Base-by-base conservation (phyloP, 441 rosid genomes). In the Mallotus japonicus region DNA sequence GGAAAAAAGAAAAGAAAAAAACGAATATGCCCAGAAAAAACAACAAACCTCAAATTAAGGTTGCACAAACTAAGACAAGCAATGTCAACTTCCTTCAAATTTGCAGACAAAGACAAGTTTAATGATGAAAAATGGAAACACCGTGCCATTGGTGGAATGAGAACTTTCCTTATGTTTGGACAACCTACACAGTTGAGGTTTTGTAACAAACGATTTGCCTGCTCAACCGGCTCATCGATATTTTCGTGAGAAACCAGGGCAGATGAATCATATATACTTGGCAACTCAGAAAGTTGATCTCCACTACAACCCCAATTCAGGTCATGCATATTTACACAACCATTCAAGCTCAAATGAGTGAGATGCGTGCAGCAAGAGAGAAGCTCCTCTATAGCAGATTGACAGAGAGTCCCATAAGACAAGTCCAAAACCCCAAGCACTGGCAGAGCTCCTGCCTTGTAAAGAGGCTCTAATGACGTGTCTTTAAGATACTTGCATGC, bases 141-240 rank as follows among this genome's bases (percentile, higher is more conserved):
- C 13, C 81, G 85, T 17, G 98, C 98, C 66, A 83, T 77, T 71
- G 88, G 87, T 2, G 98, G 97, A 59, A 95, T 93, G 67, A 78
- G 61, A 74, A 93, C 99, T 84, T 91, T 92, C 76, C 88, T 90
- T 72, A 93, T 95, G 81, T 92, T 95, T 20, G 83, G 87, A 83
- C 99, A 95, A 69, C 97, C 91, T 49, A 95, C 97, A 28, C 98
- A 91, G 77, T 85, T 93, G 70, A 95, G 99, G 83, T 86, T 92
- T 80, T 95, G 94, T 76, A 95, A 85, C 77, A 93, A 82, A 16
- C 97, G 87, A 63, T 88, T 84, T 59, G 89, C 82, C 73, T 78
- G 86, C 80, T 87, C 88, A 60, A 65, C 73, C 56, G 77, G 83
- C 67, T 73, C 90, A 51, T 68, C 75, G 24, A 66, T 57, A 70